Percentiles rank a stretch among this genome's conserved stretches.
Evolutionary conservation across 805 yeast genomes (phyloP).

Genomic region (Candida wancherniae): DNA sequence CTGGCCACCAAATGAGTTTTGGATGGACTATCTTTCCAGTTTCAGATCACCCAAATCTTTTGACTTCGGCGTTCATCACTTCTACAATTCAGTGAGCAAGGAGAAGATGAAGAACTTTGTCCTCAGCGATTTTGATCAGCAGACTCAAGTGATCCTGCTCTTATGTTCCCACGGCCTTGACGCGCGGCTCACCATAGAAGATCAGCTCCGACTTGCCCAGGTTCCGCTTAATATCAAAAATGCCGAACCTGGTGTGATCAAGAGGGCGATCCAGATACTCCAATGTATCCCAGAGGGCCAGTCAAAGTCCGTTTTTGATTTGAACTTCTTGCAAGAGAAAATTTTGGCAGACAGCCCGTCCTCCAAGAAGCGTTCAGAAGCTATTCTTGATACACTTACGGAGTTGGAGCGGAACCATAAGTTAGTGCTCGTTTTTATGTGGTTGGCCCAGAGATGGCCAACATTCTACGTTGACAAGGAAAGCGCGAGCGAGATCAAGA

Average conservation of each 20-base stretch:
- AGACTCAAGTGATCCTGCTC: conserved; percentile 38
- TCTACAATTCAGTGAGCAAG: conserved; percentile 37
- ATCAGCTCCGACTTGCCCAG: conserved; percentile 51
- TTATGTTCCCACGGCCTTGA: conserved; percentile 34
- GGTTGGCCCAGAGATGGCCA: conserved; percentile 89
- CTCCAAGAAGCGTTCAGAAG: conserved; percentile 15
- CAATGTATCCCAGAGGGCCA: conserved; percentile 50
- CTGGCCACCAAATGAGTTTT: conserved; percentile 77
- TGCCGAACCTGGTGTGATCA: conserved; percentile 33
- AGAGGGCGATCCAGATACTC: conserved; percentile 42
- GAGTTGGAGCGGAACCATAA: conserved; percentile 64
- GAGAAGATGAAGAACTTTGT: conserved; percentile 24
- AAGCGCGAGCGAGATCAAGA: conserved; percentile 65
- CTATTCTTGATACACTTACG: conserved; percentile 21
- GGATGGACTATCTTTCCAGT: conserved; percentile 60
- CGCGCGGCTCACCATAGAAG: conserved; percentile 41
- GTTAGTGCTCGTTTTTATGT: conserved; percentile 61
- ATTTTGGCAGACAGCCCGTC: conserved; percentile 21
- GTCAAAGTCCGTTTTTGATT: conserved; percentile 55
- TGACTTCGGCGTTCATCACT: conserved; percentile 42
- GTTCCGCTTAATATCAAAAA: conserved; percentile 50
- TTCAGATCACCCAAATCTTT: conserved; percentile 50
- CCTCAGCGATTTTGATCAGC: conserved; percentile 35
- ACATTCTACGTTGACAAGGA: conserved; percentile 71
- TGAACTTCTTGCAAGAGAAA: conserved; percentile 26